Evolutionary conservation across 176 grass and related monocot species (phyloP), one percentile per base, ranked within the genome.

Genomic region (Carex pumila): DNA sequence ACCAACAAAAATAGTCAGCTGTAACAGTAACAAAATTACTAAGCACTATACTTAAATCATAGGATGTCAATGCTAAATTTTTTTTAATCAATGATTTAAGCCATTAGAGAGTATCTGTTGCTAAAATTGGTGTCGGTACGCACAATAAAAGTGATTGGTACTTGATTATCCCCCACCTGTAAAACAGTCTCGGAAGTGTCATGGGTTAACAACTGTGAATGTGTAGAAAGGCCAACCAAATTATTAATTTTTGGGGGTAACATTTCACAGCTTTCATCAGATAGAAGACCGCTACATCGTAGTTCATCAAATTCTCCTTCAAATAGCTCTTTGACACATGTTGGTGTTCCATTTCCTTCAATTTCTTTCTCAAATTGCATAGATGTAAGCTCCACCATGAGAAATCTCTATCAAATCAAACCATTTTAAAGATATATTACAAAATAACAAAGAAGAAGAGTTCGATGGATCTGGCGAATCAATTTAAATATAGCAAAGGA

Each of bases 261-360:
- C 3, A 61, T 65, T 25, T 71, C 66, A 74, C 34, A 71, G 22
- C 76, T 93, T 10, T 91, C 88, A 61, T 85, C 86, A 53, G 88
- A 86, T 17, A 82, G 71, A 87, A 98, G 82, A 56, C 86, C 88
- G 61, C 64, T 88, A 81, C 74, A 80, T 56, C 81, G 89, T 53
- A 95, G 89, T 86, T 92, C 78, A 14, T 80, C 21, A 47, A 83
- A 59, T 86, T 98, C 96, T 50, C 93, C 89, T 22, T 83, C 79
- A 83, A 91, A 99, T 83, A 99, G 19, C 72, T 95, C 93, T 80
- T 83, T 87, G 0, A 43, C 83, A 88, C 88, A 95, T 86, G 79
- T 65, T 54, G 93, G 65, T 47, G 47, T 72, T 59, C 9, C 66
- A 64, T 19, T 49, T 67, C 81, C 63, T 81, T 88, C 71, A 56